phyloP scores from a whole-genome alignment of 306 rosid species.

The Luffa aegyptiaca region DNA sequence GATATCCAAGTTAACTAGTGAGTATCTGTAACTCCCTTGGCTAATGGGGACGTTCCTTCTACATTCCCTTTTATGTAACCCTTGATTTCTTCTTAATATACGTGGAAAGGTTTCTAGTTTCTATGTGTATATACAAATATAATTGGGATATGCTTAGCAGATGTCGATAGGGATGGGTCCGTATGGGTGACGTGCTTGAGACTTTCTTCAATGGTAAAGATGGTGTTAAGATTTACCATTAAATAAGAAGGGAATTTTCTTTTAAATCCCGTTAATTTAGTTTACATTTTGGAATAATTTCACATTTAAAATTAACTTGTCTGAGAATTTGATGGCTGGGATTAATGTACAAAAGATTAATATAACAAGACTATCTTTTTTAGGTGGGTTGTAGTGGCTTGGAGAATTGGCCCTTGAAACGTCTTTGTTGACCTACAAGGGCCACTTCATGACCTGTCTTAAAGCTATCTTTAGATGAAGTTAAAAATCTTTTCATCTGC shows the following conservation, averaged over 20 bases:
- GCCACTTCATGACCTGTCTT: neutral
- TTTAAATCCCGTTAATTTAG: neutral
- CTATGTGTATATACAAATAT: too few species aligned
- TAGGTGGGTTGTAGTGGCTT: neutral
- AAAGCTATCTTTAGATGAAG: neutral
- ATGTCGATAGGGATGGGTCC: neutral
- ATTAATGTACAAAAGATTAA: neutral
- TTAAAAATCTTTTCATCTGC: neutral
- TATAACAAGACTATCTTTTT: neutral
- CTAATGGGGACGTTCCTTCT: too few species aligned
- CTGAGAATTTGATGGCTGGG: neutral
- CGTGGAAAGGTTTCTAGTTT: too few species aligned
- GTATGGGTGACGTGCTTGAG: neutral
- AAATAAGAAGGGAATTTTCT: neutral
- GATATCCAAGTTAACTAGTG: too few species aligned
- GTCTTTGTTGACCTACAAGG: neutral
- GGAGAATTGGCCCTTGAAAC: neutral
- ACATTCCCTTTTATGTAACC: too few species aligned
- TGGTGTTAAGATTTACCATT: neutral
- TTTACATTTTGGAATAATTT: neutral
- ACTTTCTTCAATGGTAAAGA: neutral
- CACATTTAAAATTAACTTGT: neutral
- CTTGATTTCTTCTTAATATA: too few species aligned
- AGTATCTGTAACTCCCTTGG: too few species aligned
- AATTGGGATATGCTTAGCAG: neutral